phyloP scores from a whole-genome alignment of 441 rosid species.

The Bocquillonia castaneifolia region DNA sequence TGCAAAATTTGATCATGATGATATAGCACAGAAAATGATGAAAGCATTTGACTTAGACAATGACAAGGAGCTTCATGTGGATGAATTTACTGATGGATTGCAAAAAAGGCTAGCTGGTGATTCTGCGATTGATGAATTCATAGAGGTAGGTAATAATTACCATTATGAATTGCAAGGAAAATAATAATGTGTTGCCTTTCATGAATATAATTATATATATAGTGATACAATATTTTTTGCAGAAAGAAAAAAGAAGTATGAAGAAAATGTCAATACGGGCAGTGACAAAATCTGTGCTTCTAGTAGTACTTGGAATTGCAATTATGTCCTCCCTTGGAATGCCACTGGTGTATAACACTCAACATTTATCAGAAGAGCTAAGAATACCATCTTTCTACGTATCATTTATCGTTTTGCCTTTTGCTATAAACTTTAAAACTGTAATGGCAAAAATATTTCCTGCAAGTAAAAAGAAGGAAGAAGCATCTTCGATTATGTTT shows the following conservation, averaged over 20 bases:
- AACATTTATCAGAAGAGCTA: conserved; percentile 36
- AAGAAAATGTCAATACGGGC: conserved; percentile 8
- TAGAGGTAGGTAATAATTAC: not conserved
- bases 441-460: conserved; percentile 37
- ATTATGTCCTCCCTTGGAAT: conserved; percentile 39
- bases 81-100: conserved; percentile 5
- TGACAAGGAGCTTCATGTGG: conserved; percentile 1
- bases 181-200: too few relatives aligned
- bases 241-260: conserved; percentile 20
- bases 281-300: conserved; percentile 26
- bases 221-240: not conserved
- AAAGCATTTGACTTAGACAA: conserved; percentile 2
- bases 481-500: conserved; percentile 40
- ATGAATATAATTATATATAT: too few relatives aligned
- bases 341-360: conserved; percentile 40
- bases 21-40: conserved; percentile 6
- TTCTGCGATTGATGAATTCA: not conserved
- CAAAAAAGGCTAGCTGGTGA: conserved; percentile 4
- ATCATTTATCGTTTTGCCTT: conserved; percentile 45
- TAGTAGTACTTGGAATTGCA: conserved; percentile 32
- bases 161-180: too few relatives aligned
- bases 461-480: conserved; percentile 38
- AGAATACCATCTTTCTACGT: conserved; percentile 47
- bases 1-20: conserved; percentile 1
- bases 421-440: conserved; percentile 46